Conservation (phyloP, 306 rosid genomes). For the Quercus cerris region DNA sequence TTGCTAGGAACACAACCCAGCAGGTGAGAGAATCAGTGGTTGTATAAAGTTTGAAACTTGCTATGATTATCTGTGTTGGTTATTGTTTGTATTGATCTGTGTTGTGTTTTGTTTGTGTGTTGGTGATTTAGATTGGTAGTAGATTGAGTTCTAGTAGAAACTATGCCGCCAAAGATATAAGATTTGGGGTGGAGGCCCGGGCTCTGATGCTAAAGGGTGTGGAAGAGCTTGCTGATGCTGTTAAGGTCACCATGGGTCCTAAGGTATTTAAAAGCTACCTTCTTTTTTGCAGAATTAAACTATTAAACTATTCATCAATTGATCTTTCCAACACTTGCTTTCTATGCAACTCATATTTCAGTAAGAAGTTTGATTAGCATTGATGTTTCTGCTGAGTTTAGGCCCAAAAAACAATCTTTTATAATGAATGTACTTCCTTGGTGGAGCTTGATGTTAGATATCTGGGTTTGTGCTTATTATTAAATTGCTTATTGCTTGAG, state of each 20-base stretch:
- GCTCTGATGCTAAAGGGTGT: conserved; percentile 93
- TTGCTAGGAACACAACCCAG: conserved; percentile 57
- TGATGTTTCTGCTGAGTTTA: neutral
- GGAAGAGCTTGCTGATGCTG: conserved; percentile 94
- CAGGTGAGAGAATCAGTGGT: conserved; percentile 51
- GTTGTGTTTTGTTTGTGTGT: conserved; percentile 1
- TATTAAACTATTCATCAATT: neutral
- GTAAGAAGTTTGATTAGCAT: neutral
- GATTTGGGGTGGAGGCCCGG: conserved; percentile 93
- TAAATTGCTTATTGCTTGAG: neutral
- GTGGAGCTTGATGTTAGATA: neutral
- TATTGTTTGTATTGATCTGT: neutral
- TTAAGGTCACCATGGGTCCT: conserved; percentile 96
- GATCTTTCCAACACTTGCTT: neutral
- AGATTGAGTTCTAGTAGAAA: conserved; percentile 71
- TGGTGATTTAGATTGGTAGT: conserved; percentile 51
- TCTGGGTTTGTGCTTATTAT: neutral
- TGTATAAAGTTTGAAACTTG: neutral
- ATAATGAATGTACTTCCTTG: neutral
- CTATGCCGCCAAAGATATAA: conserved; percentile 87
- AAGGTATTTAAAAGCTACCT: conserved; percentile 45
- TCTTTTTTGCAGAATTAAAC: no score
- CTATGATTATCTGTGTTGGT: neutral
- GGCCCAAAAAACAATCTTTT: neutral
- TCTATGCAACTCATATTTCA: neutral